Base-by-base conservation (phyloP, 148 eudicot species). In the Camellia granthamiana region DNA sequence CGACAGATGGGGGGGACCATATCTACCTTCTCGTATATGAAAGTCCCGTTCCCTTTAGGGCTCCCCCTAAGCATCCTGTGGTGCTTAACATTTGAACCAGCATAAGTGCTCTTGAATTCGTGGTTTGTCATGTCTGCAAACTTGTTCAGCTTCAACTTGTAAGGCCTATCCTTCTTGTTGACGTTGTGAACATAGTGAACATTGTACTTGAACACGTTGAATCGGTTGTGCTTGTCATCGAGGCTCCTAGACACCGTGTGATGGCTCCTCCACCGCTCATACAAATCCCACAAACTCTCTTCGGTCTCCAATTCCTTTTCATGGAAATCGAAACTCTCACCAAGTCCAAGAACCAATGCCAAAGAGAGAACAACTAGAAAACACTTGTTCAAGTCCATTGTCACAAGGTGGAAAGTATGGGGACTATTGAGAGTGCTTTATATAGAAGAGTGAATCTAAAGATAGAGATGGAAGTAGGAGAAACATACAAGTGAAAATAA, bases 261-360 rank as follows among this genome's bases (percentile, higher is more conserved):
- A 85, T 93, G 92, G 86, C 88, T 90, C 87, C 98, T 88, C 98
- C 98, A 95, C 83, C 98, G 86, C 90, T 95, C 94, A 80, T 95
- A 95, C 77, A 95, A 52, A 18, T 85, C 88, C 98, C 97, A 93
- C 30, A 95, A 79, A 44, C 87, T 79, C 60, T 95, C 94, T 23
- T 95, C 97, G n/a, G 92, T 89, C 66, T 93, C 98, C 59, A 95
- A 75, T 18, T 95, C 98, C 73, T 80, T 83, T 62, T 90, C 97
- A 16, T 86, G 87, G 89, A 83, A 90, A 67, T 95, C 96, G 47
- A 93, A 90, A 47, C 91, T 80, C 72, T 85, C 78, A 0, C 88
- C 79, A 62, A 89, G 84, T 2, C 86, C 81, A 2, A 93, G 54
- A 61, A 90, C 51, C 78, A 91, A 69, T 3, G 90, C 90, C 47